Evolutionary conservation across 345 rosid genomes (phyloP).

Genomic region (Bretschneidera sinensis): DNA sequence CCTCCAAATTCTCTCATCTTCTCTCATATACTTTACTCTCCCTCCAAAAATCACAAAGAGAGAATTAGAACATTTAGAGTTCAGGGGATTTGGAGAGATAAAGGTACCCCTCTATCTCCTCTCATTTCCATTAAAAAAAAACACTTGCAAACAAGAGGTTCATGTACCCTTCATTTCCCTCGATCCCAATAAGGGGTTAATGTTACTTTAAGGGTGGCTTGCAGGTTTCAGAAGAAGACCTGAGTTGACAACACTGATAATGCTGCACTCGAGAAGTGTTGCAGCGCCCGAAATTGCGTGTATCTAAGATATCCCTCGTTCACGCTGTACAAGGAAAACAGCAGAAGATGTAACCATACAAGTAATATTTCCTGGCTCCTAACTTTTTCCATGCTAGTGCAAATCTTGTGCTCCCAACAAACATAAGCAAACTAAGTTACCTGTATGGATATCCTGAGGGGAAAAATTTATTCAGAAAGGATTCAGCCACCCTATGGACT

Average conservation of each 20-base stretch:
- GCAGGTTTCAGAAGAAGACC: constrained; percentile 44
- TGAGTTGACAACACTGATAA: constrained; percentile 89
- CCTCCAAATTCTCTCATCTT: too few species aligned
- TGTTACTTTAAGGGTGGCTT: neutral
- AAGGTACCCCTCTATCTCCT: too few species aligned
- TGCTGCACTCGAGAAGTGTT: constrained; percentile 80
- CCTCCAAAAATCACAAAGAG: too few species aligned
- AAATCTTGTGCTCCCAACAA: constrained; percentile 1
- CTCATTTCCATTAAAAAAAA: too few species aligned
- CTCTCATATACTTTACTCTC: too few species aligned
- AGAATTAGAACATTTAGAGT: too few species aligned
- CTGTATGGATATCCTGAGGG: constrained; percentile 96
- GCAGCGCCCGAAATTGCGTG: constrained; percentile 86
- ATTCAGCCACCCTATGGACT: constrained; percentile 51
- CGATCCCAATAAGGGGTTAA: too few species aligned
- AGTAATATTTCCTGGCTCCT: neutral
- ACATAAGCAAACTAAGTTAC: constrained; percentile 24
- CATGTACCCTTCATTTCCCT: too few species aligned
- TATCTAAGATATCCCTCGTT: constrained; percentile 92
- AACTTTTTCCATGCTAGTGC: neutral
- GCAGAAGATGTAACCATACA: neutral
- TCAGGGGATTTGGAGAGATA: too few species aligned
- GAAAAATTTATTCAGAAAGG: constrained; percentile 77
- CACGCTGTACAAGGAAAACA: constrained; percentile 47
- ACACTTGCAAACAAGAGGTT: too few species aligned